A percentile compares a stretch with the other conserved stretches of the same genome.
Conservation (phyloP, 441 rosid genomes). For the Dalechampia spathulata region DNA sequence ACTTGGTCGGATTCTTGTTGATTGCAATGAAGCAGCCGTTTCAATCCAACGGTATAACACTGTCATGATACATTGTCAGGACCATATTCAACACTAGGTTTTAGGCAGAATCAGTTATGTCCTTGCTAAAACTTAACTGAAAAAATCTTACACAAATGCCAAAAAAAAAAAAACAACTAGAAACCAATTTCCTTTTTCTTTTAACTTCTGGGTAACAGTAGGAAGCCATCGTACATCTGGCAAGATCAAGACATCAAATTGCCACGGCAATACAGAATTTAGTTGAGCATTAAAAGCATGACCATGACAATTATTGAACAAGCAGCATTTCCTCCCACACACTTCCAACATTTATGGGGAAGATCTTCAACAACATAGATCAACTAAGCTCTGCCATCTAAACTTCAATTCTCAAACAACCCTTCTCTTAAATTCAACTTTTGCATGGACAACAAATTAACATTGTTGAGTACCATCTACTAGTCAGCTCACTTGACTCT, state of each 20-base stretch:
- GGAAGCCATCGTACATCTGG: neutral
- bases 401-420: neutral
- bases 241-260: neutral
- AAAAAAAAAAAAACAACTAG: neutral
- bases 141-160: too few species aligned
- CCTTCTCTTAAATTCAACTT: neutral
- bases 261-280: neutral
- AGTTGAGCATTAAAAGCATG: neutral
- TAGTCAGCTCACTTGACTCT: constrained; percentile 36
- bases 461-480: neutral
- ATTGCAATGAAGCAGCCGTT: too few species aligned
- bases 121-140: too few species aligned
- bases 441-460: neutral
- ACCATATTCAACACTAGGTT: too few species aligned
- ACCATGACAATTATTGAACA: neutral
- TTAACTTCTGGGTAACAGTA: neutral
- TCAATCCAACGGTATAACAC: too few species aligned
- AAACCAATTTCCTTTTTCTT: too few species aligned
- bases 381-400: neutral
- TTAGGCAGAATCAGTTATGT: too few species aligned
- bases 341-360: neutral
- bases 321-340: too few species aligned
- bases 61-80: too few species aligned
- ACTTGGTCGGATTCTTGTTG: too few species aligned
- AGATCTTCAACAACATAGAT: neutral